Percentiles rank a stretch among this genome's conserved stretches.
Evolutionary conservation across 306 rosid species (phyloP).

Genomic region (Inga oerstediana): DNA sequence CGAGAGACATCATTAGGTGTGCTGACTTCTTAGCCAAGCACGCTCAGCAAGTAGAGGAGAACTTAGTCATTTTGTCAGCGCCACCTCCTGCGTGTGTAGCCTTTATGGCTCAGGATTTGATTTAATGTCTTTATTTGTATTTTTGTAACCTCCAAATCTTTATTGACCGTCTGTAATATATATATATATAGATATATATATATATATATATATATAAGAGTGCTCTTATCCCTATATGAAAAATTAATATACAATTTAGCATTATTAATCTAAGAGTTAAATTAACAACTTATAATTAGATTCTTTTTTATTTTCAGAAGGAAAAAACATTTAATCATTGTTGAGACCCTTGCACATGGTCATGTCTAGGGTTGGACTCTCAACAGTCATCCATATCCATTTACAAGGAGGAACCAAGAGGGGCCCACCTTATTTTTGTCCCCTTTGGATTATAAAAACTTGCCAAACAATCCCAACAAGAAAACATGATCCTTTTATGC

Average conservation of each 20-base stretch:
- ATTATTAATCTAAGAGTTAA: not conserved
- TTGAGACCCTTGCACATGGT: not conserved
- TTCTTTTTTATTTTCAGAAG: not conserved
- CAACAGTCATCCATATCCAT: not conserved
- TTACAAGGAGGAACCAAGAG: not conserved
- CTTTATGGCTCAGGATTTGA: no score
- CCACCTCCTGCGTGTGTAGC: no score
- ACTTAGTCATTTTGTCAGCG: no score
- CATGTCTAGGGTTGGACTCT: not conserved
- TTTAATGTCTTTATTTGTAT: no score
- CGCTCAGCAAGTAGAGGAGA: no score
- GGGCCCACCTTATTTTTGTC: not conserved
- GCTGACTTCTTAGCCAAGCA: no score
- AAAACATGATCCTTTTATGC: not conserved
- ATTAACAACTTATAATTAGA: not conserved
- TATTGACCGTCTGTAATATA: no score
- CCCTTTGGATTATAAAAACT: not conserved
- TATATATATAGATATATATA: no score
- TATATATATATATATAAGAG: no score
- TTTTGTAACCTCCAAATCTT: no score
- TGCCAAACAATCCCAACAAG: not conserved
- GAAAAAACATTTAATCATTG: not conserved
- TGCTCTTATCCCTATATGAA: no score
- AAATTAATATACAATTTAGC: not conserved
- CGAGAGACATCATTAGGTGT: no score